These are phyloP conservation scores for Sphaerosporella brunnea DNA, from an alignment of 495 filamentous ascomycete species.

Conservation along the genomic window DNA sequence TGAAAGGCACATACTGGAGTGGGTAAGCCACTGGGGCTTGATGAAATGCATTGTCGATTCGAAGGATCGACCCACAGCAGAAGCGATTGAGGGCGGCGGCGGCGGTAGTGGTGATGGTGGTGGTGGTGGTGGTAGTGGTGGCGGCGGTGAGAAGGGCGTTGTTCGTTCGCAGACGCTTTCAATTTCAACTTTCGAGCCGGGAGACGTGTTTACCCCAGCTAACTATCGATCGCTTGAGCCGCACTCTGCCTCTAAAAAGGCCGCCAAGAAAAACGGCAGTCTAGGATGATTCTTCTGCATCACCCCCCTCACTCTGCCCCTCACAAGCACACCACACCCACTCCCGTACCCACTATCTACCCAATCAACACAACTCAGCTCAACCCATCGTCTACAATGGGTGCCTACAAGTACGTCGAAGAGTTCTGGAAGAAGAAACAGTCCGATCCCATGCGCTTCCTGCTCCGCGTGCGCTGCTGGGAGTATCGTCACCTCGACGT, in stretches of 20 bases:
- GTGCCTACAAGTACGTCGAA: conserved; percentile 97
- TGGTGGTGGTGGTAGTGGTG: no score
- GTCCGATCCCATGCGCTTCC: conserved; percentile 96
- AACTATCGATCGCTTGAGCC: no score
- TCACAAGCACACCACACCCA: no score
- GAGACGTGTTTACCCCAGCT: not conserved
- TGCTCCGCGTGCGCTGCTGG: conserved; percentile 99
- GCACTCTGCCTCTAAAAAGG: no score
- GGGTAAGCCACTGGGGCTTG: conserved; percentile 83
- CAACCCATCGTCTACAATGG: conserved; percentile 36
- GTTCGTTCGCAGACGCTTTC: no score
- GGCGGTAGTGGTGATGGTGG: not conserved
- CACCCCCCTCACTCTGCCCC: no score
- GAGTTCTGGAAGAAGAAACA: conserved; percentile 99
- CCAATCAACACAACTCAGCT: not conserved
- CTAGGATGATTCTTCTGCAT: no score
- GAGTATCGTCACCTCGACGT: conserved; percentile 85
- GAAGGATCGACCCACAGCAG: not conserved
- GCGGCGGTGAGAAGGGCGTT: no score
- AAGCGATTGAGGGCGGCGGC: not conserved
- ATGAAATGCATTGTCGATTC: conserved; percentile 58
- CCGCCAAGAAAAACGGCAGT: no score
- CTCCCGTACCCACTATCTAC: no score
- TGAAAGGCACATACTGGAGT: conserved; percentile 51
- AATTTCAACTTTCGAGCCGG: not conserved